Conservation (phyloP, 1,284 basidiomycete species). For the Ustilago nuda region DNA sequence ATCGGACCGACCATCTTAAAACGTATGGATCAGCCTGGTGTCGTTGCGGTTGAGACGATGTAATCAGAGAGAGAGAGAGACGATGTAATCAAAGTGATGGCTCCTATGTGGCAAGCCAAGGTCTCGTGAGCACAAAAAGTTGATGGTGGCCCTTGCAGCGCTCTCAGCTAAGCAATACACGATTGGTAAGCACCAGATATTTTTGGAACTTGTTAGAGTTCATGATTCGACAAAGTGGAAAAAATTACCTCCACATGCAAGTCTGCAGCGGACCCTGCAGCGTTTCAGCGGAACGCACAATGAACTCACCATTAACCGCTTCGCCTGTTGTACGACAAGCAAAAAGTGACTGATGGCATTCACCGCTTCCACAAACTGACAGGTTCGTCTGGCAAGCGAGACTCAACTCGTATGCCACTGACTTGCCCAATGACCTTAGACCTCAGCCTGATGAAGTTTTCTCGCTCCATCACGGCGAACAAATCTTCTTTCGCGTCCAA, state of each 20-base stretch:
- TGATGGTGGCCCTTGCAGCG: constrained; percentile 26
- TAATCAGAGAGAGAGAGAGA: background rate
- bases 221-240: background rate
- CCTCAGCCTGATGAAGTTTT: background rate
- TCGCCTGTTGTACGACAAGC: background rate
- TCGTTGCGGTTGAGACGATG: background rate
- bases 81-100: background rate
- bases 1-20: constrained; percentile 24
- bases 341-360: constrained; percentile 18
- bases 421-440: background rate
- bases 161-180: constrained; percentile 31
- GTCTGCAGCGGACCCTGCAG: constrained; percentile 38
- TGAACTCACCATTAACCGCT: constrained; percentile 34
- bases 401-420: background rate
- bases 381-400: background rate
- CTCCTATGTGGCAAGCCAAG: background rate
- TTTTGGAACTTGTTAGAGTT: background rate
- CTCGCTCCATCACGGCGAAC: background rate
- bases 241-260: constrained; percentile 25
- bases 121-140: constrained; percentile 8
- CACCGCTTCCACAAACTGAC: background rate
- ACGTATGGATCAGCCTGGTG: background rate
- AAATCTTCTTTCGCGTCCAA: constrained; percentile 11
- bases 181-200: constrained; percentile 33
- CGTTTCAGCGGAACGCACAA: constrained; percentile 21